Percentiles rank a stretch among this genome's conserved stretches.
Evolutionary conservation across 306 rosid species (phyloP).

Genomic region (Amphicarpaea edgeworthii): DNA sequence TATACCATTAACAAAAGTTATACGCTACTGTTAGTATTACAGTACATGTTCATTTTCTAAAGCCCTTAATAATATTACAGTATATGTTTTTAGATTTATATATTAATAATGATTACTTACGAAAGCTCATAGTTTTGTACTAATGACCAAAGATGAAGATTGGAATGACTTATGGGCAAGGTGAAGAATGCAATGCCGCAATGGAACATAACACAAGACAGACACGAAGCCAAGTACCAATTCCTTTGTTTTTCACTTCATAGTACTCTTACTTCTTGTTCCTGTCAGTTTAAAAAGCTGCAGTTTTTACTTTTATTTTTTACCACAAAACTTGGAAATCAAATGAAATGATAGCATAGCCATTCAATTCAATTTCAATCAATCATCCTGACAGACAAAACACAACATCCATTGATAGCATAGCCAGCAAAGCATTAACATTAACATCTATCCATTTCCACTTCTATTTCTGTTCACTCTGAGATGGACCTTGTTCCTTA

Average conservation of each 20-base stretch:
- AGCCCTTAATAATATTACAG: no score
- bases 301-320: neutral
- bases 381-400: no score
- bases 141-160: neutral
- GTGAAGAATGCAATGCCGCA: neutral
- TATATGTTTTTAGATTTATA: no score
- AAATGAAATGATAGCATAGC: neutral
- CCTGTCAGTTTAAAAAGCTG: constrained; percentile 7
- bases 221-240: neutral
- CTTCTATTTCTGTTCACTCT: neutral
- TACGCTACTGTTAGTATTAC: no score
- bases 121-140: neutral
- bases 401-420: no score
- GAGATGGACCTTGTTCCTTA: constrained; percentile 70
- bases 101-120: neutral
- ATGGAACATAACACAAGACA: neutral
- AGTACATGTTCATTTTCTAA: no score
- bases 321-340: neutral
- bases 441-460: neutral
- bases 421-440: neutral
- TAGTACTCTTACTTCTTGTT: neutral
- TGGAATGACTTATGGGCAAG: neutral
- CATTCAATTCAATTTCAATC: no score
- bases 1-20: no score
- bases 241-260: neutral